Conservation (phyloP, 2,329 filamentous ascomycete genomes). For the Capronia coronata region DNA sequence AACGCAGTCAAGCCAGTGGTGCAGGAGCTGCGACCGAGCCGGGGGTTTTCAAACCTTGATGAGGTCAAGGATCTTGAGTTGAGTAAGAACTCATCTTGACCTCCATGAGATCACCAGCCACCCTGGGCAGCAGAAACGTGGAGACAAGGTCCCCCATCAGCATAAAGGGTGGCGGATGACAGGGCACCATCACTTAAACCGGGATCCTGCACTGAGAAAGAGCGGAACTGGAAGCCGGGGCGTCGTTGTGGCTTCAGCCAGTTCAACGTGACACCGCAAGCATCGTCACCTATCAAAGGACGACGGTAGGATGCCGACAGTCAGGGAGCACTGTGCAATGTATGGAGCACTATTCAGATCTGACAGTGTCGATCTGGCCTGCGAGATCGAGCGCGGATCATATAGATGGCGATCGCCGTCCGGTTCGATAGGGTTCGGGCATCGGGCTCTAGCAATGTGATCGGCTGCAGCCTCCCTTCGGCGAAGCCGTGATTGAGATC, state of each 20-base stretch:
- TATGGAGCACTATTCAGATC: conserved; percentile 6
- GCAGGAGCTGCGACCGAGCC: background rate
- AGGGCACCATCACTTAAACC: background rate
- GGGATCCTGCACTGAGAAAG: background rate
- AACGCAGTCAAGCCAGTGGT: background rate
- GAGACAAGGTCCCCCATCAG: background rate
- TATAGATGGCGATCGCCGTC: conserved; percentile 6
- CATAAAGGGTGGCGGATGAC: background rate
- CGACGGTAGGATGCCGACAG: background rate
- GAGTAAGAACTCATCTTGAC: background rate
- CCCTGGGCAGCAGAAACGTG: background rate
- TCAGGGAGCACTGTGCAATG: background rate
- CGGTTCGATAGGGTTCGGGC: background rate
- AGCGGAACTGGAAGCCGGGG: background rate
- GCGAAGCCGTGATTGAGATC: too few relatives aligned
- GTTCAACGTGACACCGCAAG: conserved; percentile 9
- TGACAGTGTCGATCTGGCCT: conserved; percentile 6
- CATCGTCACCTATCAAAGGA: background rate
- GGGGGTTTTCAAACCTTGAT: background rate
- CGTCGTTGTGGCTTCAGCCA: background rate
- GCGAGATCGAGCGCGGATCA: background rate
- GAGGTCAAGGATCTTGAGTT: conserved; percentile 5
- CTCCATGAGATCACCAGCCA: conserved; percentile 6
- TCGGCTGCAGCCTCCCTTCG: too few relatives aligned
- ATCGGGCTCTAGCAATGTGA: background rate